phyloP scores from a whole-genome alignment of 768 basidiomycete species.

The Asterophora parasitica region DNA sequence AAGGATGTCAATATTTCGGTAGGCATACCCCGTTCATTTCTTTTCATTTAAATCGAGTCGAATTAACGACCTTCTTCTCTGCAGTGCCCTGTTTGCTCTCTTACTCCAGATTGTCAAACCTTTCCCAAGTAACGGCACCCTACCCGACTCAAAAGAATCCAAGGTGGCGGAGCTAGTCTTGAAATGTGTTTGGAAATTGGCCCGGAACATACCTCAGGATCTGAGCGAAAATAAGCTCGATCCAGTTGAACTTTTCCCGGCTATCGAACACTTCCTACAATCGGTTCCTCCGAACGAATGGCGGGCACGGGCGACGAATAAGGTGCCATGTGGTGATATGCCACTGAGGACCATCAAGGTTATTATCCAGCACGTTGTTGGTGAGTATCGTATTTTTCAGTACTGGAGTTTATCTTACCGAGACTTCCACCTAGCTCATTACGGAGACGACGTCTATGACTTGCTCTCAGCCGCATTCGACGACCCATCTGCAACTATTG shows the following conservation, averaged over 20 bases:
- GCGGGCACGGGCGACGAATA: slow-evolving; percentile 86
- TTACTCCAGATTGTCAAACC: slow-evolving; percentile 81
- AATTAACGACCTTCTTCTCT: slow-evolving; percentile 6
- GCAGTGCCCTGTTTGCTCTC: slow-evolving; percentile 73
- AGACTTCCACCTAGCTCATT: slow-evolving; percentile 50
- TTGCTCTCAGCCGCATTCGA: slow-evolving; percentile 87
- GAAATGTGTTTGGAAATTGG: slow-evolving; percentile 98
- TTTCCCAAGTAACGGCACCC: slow-evolving; percentile 70
- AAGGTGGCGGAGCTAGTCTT: slow-evolving; percentile 90
- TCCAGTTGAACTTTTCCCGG: slow-evolving; percentile 84
- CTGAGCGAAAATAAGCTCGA: slow-evolving; percentile 75
- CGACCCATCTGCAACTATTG: slow-evolving; percentile 95
- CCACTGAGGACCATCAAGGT: slow-evolving; percentile 97
- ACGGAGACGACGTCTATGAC: slow-evolving; percentile 88
- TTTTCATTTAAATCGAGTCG: not conserved
- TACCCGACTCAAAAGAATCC: slow-evolving; percentile 72
- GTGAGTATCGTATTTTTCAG: slow-evolving; percentile 44
- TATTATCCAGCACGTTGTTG: slow-evolving; percentile 94
- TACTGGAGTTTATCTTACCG: slow-evolving; percentile 1
- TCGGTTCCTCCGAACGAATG: slow-evolving; percentile 95
- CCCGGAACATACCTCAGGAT: slow-evolving; percentile 90
- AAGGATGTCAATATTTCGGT: slow-evolving; percentile 90
- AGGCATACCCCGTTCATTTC: slow-evolving; percentile 19
- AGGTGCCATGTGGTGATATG: slow-evolving; percentile 96
- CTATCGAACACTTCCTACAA: slow-evolving; percentile 91